Evolutionary conservation across 805 yeast species (phyloP), one percentile per base, ranked within the genome.

Genomic region (Saccharomycopsis vini): DNA sequence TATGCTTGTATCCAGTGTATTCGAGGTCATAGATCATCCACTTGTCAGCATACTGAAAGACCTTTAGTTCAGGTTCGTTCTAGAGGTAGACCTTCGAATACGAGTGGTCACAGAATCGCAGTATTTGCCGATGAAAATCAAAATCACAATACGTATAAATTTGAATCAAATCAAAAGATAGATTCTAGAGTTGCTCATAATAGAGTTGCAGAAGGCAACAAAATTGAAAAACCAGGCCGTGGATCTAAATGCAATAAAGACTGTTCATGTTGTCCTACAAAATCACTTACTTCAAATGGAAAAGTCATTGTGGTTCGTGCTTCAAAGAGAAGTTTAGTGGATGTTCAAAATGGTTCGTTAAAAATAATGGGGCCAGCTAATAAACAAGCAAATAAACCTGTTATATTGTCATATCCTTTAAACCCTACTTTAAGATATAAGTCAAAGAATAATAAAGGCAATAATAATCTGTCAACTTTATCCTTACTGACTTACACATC

Each of bases 11-110:
- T 75, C 43, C 81, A 80, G 55, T 90, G 98, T 57, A 86, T 92
- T 20, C 68, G 96, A 36, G 97, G 97, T 15, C 98, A 90, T 57
- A 65, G 98, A 33, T 84, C 96, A 1, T 78, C 90, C 1, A 77
- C 81, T 44, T 90, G 98, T 61, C 75, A 75, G 43, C 98, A 90
- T 61, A 75, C 82, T 24, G 68, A 73, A 42, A 69, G 96, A 38
- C 86, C 92, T 20, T 66, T 90, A 33, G 79, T 89, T 10, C 85
- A 87, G 54, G 96, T 90, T 10, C 71, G 95, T 22, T 75, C 85
- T n/a, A 73, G 95, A 47, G 98, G 97, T 1, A 64, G 97, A 38
- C 97, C 96, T 0, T 68, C 74, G 19, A 45, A 38, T 34, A 24
- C 33, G 3, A n/a, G 35, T 6, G 26, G 36, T n/a, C 50, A 42